Base-by-base conservation (phyloP, 1,139 yeast genomes). In the Arxiozyma slooffiae region DNA sequence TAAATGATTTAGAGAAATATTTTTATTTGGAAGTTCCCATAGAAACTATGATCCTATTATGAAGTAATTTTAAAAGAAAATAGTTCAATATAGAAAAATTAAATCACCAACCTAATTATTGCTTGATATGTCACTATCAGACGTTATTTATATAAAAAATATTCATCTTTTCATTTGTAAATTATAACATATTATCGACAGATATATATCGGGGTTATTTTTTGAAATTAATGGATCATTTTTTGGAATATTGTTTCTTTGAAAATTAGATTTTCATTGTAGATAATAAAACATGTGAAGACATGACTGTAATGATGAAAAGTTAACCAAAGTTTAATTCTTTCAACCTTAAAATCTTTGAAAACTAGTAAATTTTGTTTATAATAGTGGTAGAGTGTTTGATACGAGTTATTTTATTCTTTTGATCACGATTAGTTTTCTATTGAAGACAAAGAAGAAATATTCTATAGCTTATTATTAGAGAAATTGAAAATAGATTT, bases 71-170 rank as follows among this genome's bases (percentile, higher is more conserved):
- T 20, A 20, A 26, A 26, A 17, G 16, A 8, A 41, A 34, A 42
- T 21, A 42, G 7, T 18, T 2, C 4, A n/a, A 16, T 23, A 16
- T 6, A 20, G 45, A 16, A 26, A 34, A 4, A 11, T 4, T 30
- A 34, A 42, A 14, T 26, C 20, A 42, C 22, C 49, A 34, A 16
- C 23, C 3, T 21, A 24, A 41, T 9, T 39, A 17, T 48, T 42
- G 14, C 38, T 48, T 16, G 39, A 43, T n/a, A 52, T 48, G 18
- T 49, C 59, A 8, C 62, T 62, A 6, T 30, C 42, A 8, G 63
- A 60, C 38, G 37, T 60, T 14, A n/a, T n/a, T n/a, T n/a, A 42
- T 60, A 14, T 57, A 59, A 45, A 50, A 48, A 16, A 57, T 60
- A 17, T 60, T 59, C 40, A 50, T 58, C 17, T 50, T 53, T 6